Evolutionary conservation across 192 early-diverging fungal genomes (phyloP).

Genomic region (Spinellus fusiger): DNA sequence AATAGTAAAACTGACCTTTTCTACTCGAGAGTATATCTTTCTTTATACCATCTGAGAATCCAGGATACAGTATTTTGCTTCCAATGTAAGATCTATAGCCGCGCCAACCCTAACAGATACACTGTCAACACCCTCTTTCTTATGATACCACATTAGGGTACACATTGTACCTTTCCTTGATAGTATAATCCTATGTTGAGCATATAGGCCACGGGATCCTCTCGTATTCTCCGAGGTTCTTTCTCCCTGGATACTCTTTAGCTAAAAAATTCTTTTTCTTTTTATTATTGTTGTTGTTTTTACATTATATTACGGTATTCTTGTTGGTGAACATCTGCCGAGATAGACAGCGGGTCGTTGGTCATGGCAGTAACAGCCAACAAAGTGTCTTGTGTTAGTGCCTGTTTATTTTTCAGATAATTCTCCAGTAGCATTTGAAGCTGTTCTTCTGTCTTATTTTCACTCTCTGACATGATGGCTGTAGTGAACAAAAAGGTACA

Average conservation of each 20-base stretch:
- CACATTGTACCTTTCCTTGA: slow-evolving; percentile 53
- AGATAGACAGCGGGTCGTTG: too few species aligned
- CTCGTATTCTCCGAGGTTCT: slow-evolving; percentile 50
- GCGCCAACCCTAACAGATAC: slow-evolving; percentile 64
- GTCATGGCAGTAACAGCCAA: too few species aligned
- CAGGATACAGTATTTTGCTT: slow-evolving; percentile 58
- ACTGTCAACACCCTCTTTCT: not conserved
- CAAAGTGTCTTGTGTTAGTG: too few species aligned
- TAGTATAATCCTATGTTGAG: slow-evolving; percentile 49
- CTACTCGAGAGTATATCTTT: slow-evolving; percentile 47
- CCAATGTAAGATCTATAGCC: slow-evolving; percentile 75
- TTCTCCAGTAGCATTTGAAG: too few species aligned
- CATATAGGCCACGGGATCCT: slow-evolving; percentile 70
- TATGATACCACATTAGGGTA: not conserved
- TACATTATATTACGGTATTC: too few species aligned
- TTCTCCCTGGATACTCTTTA: slow-evolving; percentile 28
- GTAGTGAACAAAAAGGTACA: too few species aligned
- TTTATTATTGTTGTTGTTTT: too few species aligned
- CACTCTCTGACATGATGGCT: too few species aligned
- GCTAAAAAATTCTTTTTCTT: too few species aligned
- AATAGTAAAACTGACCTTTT: slow-evolving; percentile 38
- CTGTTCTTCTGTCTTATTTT: too few species aligned
- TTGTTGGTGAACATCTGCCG: too few species aligned
- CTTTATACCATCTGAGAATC: slow-evolving; percentile 60
- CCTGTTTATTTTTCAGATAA: too few species aligned